Evolutionary conservation across 2,329 filamentous ascomycete species (phyloP), one percentile per base, ranked within the genome.

Genomic region (Clonostachys rosea): DNA sequence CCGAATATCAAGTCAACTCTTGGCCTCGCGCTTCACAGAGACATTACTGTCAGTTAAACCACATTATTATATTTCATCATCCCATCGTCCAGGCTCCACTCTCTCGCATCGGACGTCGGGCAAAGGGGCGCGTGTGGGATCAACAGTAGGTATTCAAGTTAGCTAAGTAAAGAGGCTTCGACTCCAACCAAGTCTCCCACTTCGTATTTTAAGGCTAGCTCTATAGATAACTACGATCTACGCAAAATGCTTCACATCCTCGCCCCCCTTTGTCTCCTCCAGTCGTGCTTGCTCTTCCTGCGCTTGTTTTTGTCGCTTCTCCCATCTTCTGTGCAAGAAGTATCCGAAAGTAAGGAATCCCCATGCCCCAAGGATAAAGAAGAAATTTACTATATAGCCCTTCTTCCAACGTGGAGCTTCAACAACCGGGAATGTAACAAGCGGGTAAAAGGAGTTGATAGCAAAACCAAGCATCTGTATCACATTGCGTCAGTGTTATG

Each of bases 311-410:
- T 59, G 60, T 3, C 54, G 52, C 30, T 65, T 61, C 4, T 60
- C 50, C 33, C 52, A 54, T 54, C 63, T 62, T 39, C 14, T 17
- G 10, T 45, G 34, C 0, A 66, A 55, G 18, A 59, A 54, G 37
- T 65, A 58, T 1, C 62, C 63, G 12, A 58, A 40, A 30, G 63
- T 48, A 42, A 66, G 65, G 2, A 68, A 45, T 3, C 53, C 50
- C 42, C 60, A 54, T 36, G 62, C 65, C 35, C 54, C 54, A 7
- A 56, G 52, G 2, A 61, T 55, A 7, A 59, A 49, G 35, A 50
- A 42, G 35, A 57, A 47, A 6, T 54, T 59, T 14, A 52, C 52
- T 10, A 51, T 56, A 42, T 54, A 59, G 1, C 58, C 58, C 17
- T 48, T 56, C 5, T 46, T 55, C 58, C 56, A 60, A 1, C 44